Conservation (phyloP, 2,329 filamentous ascomycete genomes). For the Coniochaeta pulveracea region DNA sequence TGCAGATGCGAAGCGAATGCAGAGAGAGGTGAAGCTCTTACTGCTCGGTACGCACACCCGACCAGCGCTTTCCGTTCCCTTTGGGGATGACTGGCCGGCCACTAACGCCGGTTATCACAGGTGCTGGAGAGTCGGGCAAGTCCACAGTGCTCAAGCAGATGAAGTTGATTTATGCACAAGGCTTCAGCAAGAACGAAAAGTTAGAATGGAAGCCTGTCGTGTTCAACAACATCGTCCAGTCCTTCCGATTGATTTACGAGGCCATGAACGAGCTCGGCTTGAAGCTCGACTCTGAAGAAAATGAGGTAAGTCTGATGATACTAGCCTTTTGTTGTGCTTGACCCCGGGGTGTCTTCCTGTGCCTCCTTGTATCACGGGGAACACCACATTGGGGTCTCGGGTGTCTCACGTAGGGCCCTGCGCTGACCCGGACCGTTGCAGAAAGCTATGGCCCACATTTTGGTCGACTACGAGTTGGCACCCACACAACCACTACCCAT, state of each 20-base stretch:
- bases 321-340: no score
- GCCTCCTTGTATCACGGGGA: not conserved
- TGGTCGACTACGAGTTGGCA: conserved; percentile 71
- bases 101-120: conserved; percentile 33
- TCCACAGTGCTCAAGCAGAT: conserved; percentile 98
- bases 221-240: conserved; percentile 88
- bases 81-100: not conserved
- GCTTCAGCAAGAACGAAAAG: conserved; percentile 81
- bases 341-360: not conserved
- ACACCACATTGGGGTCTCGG: not conserved
- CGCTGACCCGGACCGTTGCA: conserved; percentile 23
- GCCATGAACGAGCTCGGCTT: conserved; percentile 83
- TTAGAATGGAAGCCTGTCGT: conserved; percentile 92
- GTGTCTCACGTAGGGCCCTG: not conserved
- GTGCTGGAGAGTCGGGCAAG: conserved; percentile 90
- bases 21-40: conserved; percentile 85
- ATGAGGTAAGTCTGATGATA: conserved; percentile 48
- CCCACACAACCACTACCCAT: conserved; percentile 69
- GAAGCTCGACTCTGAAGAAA: conserved; percentile 65
- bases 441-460: conserved; percentile 68
- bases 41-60: conserved; percentile 58
- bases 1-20: conserved; percentile 76
- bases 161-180: conserved; percentile 92
- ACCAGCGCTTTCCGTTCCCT: not conserved
- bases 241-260: conserved; percentile 80